Conservation (phyloP, 352 stramenopile species). For the Phytophthora palmivora region DNA sequence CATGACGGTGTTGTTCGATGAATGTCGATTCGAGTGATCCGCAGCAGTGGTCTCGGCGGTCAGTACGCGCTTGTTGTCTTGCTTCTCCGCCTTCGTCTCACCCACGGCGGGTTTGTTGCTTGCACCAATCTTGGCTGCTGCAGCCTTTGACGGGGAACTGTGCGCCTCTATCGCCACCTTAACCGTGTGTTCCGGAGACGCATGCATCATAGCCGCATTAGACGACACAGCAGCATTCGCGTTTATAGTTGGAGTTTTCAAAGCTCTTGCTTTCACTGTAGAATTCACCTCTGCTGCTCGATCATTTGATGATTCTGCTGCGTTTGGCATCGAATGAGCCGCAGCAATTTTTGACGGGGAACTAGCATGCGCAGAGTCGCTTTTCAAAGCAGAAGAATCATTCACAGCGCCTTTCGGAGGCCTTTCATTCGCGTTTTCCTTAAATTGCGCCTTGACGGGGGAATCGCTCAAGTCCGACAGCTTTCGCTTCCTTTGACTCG, state of each 20-base stretch:
- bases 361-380: background rate
- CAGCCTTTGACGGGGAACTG: constrained; percentile 44
- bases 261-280: constrained; percentile 10
- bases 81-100: constrained; percentile 14
- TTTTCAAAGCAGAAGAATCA: background rate
- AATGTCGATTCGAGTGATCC: constrained; percentile 40
- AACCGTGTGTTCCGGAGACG: constrained; percentile 39
- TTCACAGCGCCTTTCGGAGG: background rate
- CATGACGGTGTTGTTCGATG: constrained; percentile 67
- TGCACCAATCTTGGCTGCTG: constrained; percentile 33
- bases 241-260: constrained; percentile 5
- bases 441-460: constrained; percentile 20
- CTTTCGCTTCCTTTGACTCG: constrained; percentile 54
- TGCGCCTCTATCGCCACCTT: constrained; percentile 39
- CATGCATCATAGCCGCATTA: constrained; percentile 28
- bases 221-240: constrained; percentile 15
- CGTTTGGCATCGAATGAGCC: constrained; percentile 7
- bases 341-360: background rate
- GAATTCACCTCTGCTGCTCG: constrained; percentile 6
- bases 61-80: constrained; percentile 15
- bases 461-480: constrained; percentile 37
- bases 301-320: background rate
- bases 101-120: constrained; percentile 16
- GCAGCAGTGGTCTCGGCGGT: background rate
- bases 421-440: constrained; percentile 20